Conservation (phyloP, 345 rosid genomes). For the Aquilaria malaccensis region DNA sequence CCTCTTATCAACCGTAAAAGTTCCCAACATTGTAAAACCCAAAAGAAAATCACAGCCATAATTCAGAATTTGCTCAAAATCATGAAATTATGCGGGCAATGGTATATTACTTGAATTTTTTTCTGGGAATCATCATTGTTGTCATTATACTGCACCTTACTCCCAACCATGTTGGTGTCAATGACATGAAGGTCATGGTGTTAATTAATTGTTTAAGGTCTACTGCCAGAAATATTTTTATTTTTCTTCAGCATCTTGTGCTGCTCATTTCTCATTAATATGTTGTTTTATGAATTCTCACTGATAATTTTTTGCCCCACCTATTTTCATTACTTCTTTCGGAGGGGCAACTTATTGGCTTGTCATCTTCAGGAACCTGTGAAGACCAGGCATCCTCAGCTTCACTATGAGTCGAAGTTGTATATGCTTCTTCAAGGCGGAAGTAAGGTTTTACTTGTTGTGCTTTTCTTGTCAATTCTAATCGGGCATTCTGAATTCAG, state of each 20-base stretch:
- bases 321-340: neutral
- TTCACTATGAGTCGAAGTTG: slow-evolving; percentile 81
- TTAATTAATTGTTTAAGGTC: too few relatives aligned
- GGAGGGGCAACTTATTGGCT: neutral
- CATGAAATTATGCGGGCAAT: too few relatives aligned
- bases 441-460: slow-evolving; percentile 46
- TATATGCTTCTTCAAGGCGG: slow-evolving; percentile 94
- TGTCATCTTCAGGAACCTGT: slow-evolving; percentile 54
- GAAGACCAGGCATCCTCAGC: slow-evolving; percentile 90
- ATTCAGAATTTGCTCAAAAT: too few relatives aligned
- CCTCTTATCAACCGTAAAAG: too few relatives aligned
- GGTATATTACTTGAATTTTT: too few relatives aligned
- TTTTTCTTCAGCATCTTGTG: neutral
- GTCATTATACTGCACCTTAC: too few relatives aligned
- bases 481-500: neutral
- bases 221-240: neutral
- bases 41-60: too few relatives aligned
- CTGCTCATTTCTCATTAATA: neutral
- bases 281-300: neutral
- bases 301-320: neutral
- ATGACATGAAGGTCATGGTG: too few relatives aligned
- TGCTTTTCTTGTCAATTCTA: neutral
- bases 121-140: too few relatives aligned
- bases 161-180: too few relatives aligned
- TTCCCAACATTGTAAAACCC: too few relatives aligned